Evolutionary conservation across 1,139 yeast genomes (phyloP).

Genomic region (Zhuliangozyma parablackwelliae): DNA sequence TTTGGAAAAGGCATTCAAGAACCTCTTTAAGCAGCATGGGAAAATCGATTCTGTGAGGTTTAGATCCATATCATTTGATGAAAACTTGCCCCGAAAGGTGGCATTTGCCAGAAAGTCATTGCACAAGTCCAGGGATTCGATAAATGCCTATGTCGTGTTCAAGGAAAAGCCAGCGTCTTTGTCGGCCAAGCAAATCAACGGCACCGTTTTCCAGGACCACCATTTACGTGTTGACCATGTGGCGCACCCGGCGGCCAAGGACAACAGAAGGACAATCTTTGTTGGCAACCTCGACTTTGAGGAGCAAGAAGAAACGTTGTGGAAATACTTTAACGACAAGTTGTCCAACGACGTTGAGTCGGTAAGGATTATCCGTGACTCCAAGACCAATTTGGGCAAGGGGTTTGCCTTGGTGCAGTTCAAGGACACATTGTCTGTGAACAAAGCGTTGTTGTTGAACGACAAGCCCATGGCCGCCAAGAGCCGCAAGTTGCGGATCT

Average conservation of each 20-base stretch:
- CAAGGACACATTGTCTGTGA: constrained; percentile 73
- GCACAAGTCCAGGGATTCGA: constrained; percentile 72
- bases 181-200: constrained; percentile 57
- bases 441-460: constrained; percentile 74
- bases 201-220: constrained; percentile 58
- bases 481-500: constrained; percentile 66
- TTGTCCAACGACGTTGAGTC: constrained; percentile 74
- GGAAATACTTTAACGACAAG: constrained; percentile 67
- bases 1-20: constrained; percentile 60
- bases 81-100: constrained; percentile 84
- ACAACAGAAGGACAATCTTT: constrained; percentile 78
- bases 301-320: constrained; percentile 82
- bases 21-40: constrained; percentile 54
- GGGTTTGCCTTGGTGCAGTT: constrained; percentile 97
- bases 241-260: constrained; percentile 84
- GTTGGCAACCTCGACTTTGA: constrained; percentile 95
- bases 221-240: constrained; percentile 91
- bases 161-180: constrained; percentile 48
- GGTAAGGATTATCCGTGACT: constrained; percentile 85
- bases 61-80: constrained; percentile 88
- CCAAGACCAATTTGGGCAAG: constrained; percentile 92
- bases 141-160: constrained; percentile 86
- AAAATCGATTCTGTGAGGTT: constrained; percentile 73
- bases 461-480: constrained; percentile 55
- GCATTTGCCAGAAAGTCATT: constrained; percentile 82